A percentile compares a stretch with the other conserved stretches of the same genome.
Conservation (phyloP, 148 eudicot genomes). For the Vaccinium darrowii region DNA sequence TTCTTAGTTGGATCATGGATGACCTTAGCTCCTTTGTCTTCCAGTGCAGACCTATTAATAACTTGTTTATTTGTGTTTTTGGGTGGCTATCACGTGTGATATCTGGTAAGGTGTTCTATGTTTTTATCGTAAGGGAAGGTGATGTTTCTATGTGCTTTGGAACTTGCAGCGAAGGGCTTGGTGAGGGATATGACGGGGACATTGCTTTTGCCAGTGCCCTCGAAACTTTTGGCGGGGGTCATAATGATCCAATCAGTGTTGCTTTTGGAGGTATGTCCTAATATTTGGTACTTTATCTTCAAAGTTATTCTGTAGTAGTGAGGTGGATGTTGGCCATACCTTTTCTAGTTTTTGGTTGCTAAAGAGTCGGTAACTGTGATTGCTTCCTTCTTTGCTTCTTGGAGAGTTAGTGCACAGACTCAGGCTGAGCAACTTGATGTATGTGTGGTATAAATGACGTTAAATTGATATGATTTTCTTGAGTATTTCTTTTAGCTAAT, state of each 20-base stretch:
- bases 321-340: background rate
- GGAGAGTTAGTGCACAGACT: background rate
- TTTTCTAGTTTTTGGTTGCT: background rate
- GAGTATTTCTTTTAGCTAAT: background rate
- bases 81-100: background rate
- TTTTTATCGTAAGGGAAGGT: background rate
- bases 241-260: slow-evolving; percentile 97
- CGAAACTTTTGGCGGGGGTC: slow-evolving; percentile 97
- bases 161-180: slow-evolving; percentile 88
- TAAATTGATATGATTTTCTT: background rate
- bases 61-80: background rate
- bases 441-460: background rate
- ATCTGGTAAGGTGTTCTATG: background rate
- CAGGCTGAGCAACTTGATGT: background rate
- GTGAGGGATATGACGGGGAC: slow-evolving; percentile 98
- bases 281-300: slow-evolving; percentile 6
- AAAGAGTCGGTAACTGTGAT: background rate
- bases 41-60: background rate
- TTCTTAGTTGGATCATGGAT: background rate
- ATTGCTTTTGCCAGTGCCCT: slow-evolving; percentile 96
- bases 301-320: background rate
- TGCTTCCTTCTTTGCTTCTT: background rate
- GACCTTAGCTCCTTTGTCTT: slow-evolving; percentile 8
- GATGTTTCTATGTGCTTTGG: slow-evolving; percentile 5
- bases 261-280: slow-evolving; percentile 86